Evolutionary conservation across 2,329 filamentous ascomycete species (phyloP), one percentile per base, ranked within the genome.

Genomic region (Hypoxylon sp.): DNA sequence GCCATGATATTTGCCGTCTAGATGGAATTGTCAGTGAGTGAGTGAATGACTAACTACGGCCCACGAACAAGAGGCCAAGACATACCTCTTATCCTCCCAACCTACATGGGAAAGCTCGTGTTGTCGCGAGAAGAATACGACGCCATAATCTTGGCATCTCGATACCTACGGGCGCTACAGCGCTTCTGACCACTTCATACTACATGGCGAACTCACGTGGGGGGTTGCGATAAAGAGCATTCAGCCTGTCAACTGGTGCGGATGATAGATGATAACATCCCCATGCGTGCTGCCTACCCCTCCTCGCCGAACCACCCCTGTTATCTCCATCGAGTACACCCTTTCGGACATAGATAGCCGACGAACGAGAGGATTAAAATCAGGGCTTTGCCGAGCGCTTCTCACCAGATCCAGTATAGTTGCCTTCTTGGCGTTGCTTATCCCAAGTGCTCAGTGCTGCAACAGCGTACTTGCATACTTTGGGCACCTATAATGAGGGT

Each of bases 191-290:
- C 18, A n/a, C 40, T 31, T 43, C 33, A 40, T 51, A 57, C 18
- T 10, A 27, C 24, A 50, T 33, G 17, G 38, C 45, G 20, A 10
- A 48, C 38, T 13, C 33, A 33, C 23, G 35, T 40, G 52, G 43
- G 56, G 35, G 51, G 50, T 47, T n/a, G 20, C 31, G 47, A 53
- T 62, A 56, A 49, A 52, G 21, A 21, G 27, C 24, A 23, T 51
- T 56, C 42, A 61, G 55, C 50, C 46, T 53, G 40, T 41, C 52
- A 52, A 64, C 61, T 67, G 64, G 63, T 65, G 63, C 46, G 46
- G 46, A 48, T 48, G 46, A 48, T 48, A 48, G n/a, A 29, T 21
- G 18, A 21, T 40, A 40, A 21, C 35, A 17, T 37, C 31, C 24
- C 27, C 40, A 46, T 46, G n/a, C 5, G 13, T 41, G 21, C 29